These are phyloP conservation scores for Sutorius eximius DNA, from an alignment of 1,284 basidiomycete species.

Conservation along the genomic window DNA sequence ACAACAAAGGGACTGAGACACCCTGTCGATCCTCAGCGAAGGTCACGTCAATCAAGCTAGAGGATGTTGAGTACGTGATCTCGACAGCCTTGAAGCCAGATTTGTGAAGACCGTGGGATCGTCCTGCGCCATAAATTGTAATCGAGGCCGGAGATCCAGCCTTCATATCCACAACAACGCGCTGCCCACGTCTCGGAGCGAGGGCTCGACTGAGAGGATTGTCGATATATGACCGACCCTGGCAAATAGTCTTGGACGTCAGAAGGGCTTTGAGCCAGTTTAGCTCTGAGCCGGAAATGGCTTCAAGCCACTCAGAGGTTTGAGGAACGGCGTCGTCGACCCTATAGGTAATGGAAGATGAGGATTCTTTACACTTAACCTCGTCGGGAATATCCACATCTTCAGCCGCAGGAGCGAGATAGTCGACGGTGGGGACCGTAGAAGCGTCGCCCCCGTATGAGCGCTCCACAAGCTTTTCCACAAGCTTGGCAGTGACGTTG, in stretches of 20 bases:
- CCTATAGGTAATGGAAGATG: constrained; percentile 54
- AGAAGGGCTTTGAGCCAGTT: constrained; percentile 89
- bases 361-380: constrained; percentile 49
- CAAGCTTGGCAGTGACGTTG: constrained; percentile 79
- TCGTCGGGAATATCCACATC: constrained; percentile 42
- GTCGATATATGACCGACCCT: constrained; percentile 80
- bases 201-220: constrained; percentile 91
- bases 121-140: constrained; percentile 72
- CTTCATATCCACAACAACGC: constrained; percentile 59
- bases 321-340: constrained; percentile 61
- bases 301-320: constrained; percentile 77
- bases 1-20: constrained; percentile 75
- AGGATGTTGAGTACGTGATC: constrained; percentile 58
- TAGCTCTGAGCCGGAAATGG: constrained; percentile 77
- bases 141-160: constrained; percentile 56
- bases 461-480: constrained; percentile 78
- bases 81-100: constrained; percentile 83
- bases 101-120: constrained; percentile 78
- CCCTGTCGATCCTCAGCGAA: constrained; percentile 85
- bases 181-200: constrained; percentile 78
- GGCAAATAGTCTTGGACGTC: constrained; percentile 80
- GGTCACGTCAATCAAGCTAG: constrained; percentile 69
- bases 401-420: constrained; percentile 66
- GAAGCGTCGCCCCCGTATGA: constrained; percentile 80
- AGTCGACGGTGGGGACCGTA: constrained; percentile 83